These are phyloP conservation scores for Tilletia caries DNA, from an alignment of 1,284 basidiomycete genomes.

Conservation along the genomic window DNA sequence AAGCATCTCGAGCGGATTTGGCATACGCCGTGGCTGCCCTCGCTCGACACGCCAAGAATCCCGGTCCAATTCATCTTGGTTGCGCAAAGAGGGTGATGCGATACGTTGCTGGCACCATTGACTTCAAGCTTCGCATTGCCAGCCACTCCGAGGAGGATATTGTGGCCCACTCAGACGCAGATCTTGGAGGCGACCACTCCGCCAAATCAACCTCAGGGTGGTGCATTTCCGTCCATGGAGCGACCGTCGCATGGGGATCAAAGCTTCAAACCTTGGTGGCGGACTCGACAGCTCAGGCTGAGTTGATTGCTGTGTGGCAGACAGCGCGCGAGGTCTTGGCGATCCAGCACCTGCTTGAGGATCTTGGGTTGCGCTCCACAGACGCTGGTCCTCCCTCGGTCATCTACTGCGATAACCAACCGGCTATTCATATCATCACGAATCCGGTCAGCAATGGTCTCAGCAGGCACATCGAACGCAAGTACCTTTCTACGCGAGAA, in stretches of 20 bases:
- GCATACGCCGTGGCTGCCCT: not conserved
- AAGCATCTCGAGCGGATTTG: not conserved
- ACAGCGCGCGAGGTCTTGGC: not conserved
- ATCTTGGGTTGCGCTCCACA: not conserved
- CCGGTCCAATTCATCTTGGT: not conserved
- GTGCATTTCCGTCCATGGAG: conserved; percentile 3
- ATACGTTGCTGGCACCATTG: not conserved
- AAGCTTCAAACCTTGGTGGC: not conserved
- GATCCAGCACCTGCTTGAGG: not conserved
- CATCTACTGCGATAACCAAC: not conserved
- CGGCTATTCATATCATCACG: conserved; percentile 2
- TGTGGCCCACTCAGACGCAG: not conserved
- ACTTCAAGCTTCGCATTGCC: not conserved
- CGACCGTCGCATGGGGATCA: conserved; percentile 3
- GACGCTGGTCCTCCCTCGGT: not conserved
- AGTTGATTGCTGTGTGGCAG: not conserved
- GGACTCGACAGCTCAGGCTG: conserved; percentile 2
- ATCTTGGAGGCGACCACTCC: not conserved
- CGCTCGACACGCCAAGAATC: not conserved
- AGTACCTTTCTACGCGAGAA: not conserved
- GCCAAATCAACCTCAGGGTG: not conserved
- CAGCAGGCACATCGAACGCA: not conserved
- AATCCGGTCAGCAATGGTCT: not conserved
- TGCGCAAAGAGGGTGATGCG: not conserved
- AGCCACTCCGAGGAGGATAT: not conserved